Base-by-base conservation (phyloP, 2,329 filamentous ascomycete genomes). In the Cryphonectria carpinicola region DNA sequence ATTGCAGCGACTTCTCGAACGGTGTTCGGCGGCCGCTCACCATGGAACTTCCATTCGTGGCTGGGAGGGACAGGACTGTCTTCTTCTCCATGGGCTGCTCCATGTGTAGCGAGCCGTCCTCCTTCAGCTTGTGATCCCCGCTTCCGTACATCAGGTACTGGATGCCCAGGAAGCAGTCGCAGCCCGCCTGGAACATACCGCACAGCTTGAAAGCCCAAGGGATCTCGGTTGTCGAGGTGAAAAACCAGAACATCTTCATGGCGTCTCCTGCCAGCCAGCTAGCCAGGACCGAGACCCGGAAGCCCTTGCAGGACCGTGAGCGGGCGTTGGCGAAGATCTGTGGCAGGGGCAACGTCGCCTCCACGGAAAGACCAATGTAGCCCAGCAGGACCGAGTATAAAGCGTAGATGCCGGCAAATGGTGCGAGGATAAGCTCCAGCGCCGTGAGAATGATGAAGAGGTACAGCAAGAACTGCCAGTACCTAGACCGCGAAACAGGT, bases 221-320 rank as follows among this genome's bases (percentile, higher is more conserved):
- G 43, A 96, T 93, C 76, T 87, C 84, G 4, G 88, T 88, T 1
- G 86, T 88, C 1, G 91, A 88, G 1, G 90, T 92, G 72, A 95
- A 92, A 83, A 95, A 96, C 89, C 89, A 92, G 77, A 94, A 92
- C 86, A 95, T 92, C 85, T 97, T 97, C 90, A 96, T 94, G 11
- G 88, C 85, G 80, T 97, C 93, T 72, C 93, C 93, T 3, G 91
- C 82, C 67, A 97, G 83, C 93, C 93, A 97, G 79, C 90, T 94
- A 39, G 85, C 87, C 70, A 96, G 83, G 5, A 97, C 90, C 8
- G 90, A 93, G 14, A 94, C 78, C 22, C 93, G 87, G 81, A 97
- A 94, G 7, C 93, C 93, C 79, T 89, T 91, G 83, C 91, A 94
- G 1, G 92, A 93, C 71, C 87, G 85, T 5, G 88, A 86, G 46